A percentile compares a stretch with the other conserved stretches of the same genome.
These are phyloP conservation scores for Pyrenophora tritici-repentis DNA, from an alignment of 2,329 filamentous ascomycete genomes.

Conservation along the genomic window DNA sequence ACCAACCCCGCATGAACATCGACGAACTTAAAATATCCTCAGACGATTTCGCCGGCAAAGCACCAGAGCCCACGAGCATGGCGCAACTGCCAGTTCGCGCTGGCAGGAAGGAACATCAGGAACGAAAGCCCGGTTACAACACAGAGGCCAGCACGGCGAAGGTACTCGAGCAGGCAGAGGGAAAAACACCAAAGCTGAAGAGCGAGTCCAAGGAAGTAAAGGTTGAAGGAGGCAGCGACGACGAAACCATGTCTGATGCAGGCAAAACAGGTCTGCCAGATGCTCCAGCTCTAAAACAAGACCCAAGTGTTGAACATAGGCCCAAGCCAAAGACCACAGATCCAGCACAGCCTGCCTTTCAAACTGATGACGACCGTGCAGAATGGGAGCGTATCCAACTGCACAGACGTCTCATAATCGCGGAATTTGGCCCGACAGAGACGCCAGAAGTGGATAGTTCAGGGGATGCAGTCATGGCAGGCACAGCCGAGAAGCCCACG, in stretches of 20 bases:
- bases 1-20: constrained; percentile 57
- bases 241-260: constrained; percentile 43
- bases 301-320: constrained; percentile 39
- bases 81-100: constrained; percentile 58
- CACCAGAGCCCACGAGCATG: constrained; percentile 26
- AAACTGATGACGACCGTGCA: constrained; percentile 58
- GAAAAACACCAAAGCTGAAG: constrained; percentile 40
- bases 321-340: constrained; percentile 25
- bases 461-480: constrained; percentile 50
- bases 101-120: constrained; percentile 60
- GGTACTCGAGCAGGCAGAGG: constrained; percentile 41
- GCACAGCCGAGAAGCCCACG: constrained; percentile 29
- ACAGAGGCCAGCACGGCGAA: constrained; percentile 57
- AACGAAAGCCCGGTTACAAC: constrained; percentile 59
- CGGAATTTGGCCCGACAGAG: constrained; percentile 53
- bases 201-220: constrained; percentile 56
- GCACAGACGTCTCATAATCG: constrained; percentile 53
- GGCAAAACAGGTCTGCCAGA: constrained; percentile 30
- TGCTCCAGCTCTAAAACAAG: constrained; percentile 24
- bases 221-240: constrained; percentile 58
- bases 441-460: constrained; percentile 42
- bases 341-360: constrained; percentile 49
- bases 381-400: constrained; percentile 57
- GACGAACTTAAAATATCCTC: constrained; percentile 64
- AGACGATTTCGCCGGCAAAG: constrained; percentile 53